These are phyloP conservation scores for Epichloe amarillans DNA, from an alignment of 2,329 filamentous ascomycete species.

Conservation along the genomic window DNA sequence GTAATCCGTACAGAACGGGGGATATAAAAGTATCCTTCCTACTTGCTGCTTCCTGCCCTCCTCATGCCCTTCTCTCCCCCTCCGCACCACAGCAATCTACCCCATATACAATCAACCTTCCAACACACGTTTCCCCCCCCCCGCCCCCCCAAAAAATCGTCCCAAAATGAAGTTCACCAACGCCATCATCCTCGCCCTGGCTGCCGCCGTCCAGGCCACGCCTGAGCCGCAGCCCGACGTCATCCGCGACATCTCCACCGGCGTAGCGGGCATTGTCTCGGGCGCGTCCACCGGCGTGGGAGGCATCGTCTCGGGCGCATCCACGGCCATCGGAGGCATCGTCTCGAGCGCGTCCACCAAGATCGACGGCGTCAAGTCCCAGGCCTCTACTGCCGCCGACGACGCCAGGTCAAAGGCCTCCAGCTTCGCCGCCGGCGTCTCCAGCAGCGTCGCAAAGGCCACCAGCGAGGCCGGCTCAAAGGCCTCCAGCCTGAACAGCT, in stretches of 20 bases:
- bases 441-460: conserved; percentile 4
- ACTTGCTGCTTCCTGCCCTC: no score
- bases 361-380: neutral
- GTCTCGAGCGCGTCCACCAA: neutral
- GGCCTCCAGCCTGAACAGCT: conserved; percentile 12
- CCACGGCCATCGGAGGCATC: conserved; percentile 3
- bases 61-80: accelerated
- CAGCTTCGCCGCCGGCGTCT: conserved; percentile 2
- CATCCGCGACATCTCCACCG: conserved; percentile 1
- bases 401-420: conserved; percentile 6
- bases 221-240: conserved; percentile 5
- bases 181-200: conserved; percentile 18
- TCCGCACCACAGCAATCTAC: neutral
- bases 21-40: neutral
- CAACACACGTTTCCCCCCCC: neutral
- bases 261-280: neutral
- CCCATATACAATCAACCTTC: neutral
- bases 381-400: neutral
- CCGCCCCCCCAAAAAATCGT: conserved; percentile 4
- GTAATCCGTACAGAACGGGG: no score
- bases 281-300: neutral
- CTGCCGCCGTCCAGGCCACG: conserved; percentile 18
- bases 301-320: neutral
- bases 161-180: conserved; percentile 24
- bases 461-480: conserved; percentile 12